phyloP scores from a whole-genome alignment of 2,329 filamentous ascomycete genomes.

The Coniochaeta ligniaria region DNA sequence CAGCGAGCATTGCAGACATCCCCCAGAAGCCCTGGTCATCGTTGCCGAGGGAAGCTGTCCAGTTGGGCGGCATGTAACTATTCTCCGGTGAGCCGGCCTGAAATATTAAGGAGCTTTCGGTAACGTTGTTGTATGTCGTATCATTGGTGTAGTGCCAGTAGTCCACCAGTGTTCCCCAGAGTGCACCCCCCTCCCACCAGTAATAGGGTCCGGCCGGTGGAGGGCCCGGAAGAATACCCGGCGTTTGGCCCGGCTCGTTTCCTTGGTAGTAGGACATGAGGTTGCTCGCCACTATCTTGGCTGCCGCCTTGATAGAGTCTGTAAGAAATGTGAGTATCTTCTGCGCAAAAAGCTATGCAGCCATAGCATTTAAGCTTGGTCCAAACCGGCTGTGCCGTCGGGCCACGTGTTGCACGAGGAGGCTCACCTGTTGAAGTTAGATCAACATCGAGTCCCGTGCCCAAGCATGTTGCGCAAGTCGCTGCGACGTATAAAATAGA shows the following conservation, averaged over 20 bases:
- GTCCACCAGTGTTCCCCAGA: constrained; percentile 57
- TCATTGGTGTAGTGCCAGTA: constrained; percentile 60
- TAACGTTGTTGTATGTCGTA: constrained; percentile 44
- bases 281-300: constrained; percentile 32
- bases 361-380: not conserved
- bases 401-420: not conserved
- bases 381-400: not conserved
- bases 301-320: constrained; percentile 26
- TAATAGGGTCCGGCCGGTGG: constrained; percentile 44
- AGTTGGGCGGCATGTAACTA: constrained; percentile 20
- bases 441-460: not conserved
- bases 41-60: constrained; percentile 33
- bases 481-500: not conserved
- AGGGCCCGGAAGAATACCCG: constrained; percentile 40
- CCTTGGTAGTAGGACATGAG: constrained; percentile 38
- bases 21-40: constrained; percentile 64
- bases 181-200: constrained; percentile 60
- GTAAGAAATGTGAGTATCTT: not conserved
- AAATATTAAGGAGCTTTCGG: constrained; percentile 14
- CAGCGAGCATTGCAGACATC: constrained; percentile 47
- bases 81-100: constrained; percentile 18
- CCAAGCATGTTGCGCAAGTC: not conserved
- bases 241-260: constrained; percentile 31
- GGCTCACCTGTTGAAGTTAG: not conserved
- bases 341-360: not conserved